phyloP scores from a whole-genome alignment of 192 early-diverging fungal genomes.

The Rhizoclosmatium sp. region DNA sequence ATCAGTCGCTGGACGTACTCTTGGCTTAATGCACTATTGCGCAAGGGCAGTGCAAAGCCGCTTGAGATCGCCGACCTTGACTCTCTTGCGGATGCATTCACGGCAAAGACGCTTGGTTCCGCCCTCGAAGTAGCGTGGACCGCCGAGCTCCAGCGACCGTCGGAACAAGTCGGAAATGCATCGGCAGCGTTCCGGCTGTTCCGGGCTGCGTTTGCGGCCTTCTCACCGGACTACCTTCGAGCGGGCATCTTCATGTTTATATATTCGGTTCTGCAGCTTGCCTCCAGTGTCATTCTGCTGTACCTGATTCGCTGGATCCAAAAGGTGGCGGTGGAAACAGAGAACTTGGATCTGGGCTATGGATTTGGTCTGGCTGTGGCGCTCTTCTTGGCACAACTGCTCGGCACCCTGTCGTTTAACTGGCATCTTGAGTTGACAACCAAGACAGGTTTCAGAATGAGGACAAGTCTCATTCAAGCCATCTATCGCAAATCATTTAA shows the following conservation, averaged over 20 bases:
- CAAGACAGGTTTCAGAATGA: slow-evolving; percentile 25
- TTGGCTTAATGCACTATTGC: slow-evolving; percentile 39
- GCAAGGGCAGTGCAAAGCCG: slow-evolving; percentile 21
- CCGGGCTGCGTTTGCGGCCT: neutral
- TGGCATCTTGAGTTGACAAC: slow-evolving; percentile 21
- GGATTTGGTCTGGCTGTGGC: slow-evolving; percentile 8
- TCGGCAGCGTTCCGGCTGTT: neutral
- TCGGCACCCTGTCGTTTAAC: slow-evolving; percentile 4
- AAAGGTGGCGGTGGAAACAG: neutral
- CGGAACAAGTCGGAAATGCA: neutral
- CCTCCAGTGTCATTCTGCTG: slow-evolving; percentile 17
- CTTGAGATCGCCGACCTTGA: slow-evolving; percentile 31
- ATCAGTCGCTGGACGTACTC: slow-evolving; percentile 21
- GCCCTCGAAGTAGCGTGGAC: slow-evolving; percentile 9
- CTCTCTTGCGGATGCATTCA: neutral
- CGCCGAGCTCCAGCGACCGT: neutral
- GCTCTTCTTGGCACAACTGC: slow-evolving; percentile 24
- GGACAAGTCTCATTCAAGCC: slow-evolving; percentile 29
- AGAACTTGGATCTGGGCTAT: neutral
- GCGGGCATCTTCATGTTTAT: neutral
- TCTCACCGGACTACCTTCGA: neutral
- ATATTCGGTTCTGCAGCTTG: neutral
- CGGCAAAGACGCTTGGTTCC: neutral
- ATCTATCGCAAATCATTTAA: slow-evolving; percentile 66
- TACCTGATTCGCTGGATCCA: slow-evolving; percentile 18